phyloP scores from a whole-genome alignment of 257 asterid species.

The Hygrophila difformis region DNA sequence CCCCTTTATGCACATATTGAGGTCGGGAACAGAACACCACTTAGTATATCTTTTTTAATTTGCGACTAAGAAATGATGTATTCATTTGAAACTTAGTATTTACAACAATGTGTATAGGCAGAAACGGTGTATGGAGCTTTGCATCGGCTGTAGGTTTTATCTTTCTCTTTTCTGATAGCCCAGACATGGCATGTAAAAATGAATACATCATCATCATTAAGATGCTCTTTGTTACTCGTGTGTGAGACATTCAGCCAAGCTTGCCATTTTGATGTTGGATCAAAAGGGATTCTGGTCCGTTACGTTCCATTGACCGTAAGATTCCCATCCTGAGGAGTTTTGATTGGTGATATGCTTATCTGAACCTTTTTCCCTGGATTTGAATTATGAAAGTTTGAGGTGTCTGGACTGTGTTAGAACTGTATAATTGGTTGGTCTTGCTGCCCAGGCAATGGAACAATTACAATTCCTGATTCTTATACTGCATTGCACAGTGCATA shows the following conservation, averaged over 20 bases:
- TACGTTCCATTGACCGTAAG: too few species aligned
- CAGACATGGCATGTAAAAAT: background rate
- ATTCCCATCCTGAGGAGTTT: conserved; percentile 76
- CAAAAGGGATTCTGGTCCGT: too few species aligned
- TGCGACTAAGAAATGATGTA: background rate
- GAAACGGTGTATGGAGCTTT: too few species aligned
- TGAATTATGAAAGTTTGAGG: background rate
- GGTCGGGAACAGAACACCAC: conserved; percentile 32
- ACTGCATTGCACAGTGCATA: background rate
- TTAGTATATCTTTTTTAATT: too few species aligned
- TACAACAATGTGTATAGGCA: too few species aligned
- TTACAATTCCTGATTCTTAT: too few species aligned
- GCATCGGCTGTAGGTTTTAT: too few species aligned
- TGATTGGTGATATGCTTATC: conserved; percentile 52
- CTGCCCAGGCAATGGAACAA: too few species aligned
- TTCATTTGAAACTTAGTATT: too few species aligned
- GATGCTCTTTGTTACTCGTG: conserved; percentile 10
- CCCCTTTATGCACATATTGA: conserved; percentile 44
- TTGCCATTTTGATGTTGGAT: conserved; percentile 54
- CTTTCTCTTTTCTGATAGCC: conserved; percentile 6
- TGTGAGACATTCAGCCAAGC: conserved; percentile 83
- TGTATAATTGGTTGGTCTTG: too few species aligned
- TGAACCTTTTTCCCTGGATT: background rate
- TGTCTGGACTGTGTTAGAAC: too few species aligned
- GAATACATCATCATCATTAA: background rate